Conservation (phyloP, 208 protist species). For the Herpetomonas samuelpessoai region DNA sequence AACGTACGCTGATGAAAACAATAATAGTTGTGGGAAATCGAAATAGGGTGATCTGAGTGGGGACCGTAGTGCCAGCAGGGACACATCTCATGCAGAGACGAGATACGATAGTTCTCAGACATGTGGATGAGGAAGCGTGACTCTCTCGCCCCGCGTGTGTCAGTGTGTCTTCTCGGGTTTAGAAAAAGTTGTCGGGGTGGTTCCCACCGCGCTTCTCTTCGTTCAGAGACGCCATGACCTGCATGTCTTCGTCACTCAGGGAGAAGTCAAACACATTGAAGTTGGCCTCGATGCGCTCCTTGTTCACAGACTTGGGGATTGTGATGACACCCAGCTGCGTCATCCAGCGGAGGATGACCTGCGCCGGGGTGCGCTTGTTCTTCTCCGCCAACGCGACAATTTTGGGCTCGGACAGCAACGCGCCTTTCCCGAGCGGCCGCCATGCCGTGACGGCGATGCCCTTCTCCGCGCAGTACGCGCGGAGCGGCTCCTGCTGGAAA, state of each 20-base stretch:
- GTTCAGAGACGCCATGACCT: slow-evolving; percentile 40
- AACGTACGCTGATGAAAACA: no score
- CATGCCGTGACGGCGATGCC: slow-evolving; percentile 77
- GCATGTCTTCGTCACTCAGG: slow-evolving; percentile 51
- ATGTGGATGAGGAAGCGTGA: no score
- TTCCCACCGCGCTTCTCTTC: slow-evolving; percentile 34
- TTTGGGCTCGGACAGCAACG: slow-evolving; percentile 16
- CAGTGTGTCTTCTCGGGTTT: neutral
- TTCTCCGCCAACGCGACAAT: slow-evolving; percentile 27
- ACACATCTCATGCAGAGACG: no score
- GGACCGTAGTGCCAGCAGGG: no score
- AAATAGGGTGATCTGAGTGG: neutral
- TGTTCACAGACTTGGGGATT: slow-evolving; percentile 88
- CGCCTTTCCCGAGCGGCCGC: slow-evolving; percentile 66
- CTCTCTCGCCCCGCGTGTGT: neutral
- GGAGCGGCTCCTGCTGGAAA: slow-evolving; percentile 40
- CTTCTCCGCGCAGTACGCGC: slow-evolving; percentile 61
- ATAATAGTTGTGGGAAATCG: no score
- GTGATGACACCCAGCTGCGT: slow-evolving; percentile 54
- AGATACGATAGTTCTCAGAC: no score
- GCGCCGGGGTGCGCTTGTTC: slow-evolving; percentile 37
- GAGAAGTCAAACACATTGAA: slow-evolving; percentile 57
- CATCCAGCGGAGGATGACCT: slow-evolving; percentile 72
- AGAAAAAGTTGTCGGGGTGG: slow-evolving; percentile 49
- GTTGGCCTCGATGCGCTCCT: slow-evolving; percentile 84